phyloP scores from a whole-genome alignment of 192 early-diverging fungal genomes.

The Coemansia asiatica region DNA sequence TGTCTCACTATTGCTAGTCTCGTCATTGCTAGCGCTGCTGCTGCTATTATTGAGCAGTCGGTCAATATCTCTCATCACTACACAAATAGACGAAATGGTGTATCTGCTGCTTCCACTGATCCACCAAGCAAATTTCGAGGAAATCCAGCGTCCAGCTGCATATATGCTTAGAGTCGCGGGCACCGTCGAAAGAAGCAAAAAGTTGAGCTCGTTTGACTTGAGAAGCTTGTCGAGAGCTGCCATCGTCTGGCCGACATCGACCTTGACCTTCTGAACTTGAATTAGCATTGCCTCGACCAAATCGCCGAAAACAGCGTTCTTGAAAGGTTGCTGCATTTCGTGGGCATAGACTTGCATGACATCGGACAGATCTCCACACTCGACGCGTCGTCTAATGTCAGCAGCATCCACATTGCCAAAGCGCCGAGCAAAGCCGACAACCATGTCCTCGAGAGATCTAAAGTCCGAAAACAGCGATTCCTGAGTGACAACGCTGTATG shows the following conservation, averaged over 20 bases:
- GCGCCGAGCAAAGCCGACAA: conserved; percentile 71
- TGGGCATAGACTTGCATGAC: conserved; percentile 78
- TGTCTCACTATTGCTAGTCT: background rate
- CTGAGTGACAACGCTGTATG: conserved; percentile 72
- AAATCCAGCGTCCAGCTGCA: conserved; percentile 44
- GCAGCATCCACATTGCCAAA: conserved; percentile 58
- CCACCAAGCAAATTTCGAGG: conserved; percentile 42
- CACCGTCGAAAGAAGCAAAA: conserved; percentile 81
- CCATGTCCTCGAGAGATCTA: conserved; percentile 87
- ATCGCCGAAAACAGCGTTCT: conserved; percentile 60
- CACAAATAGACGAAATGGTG: conserved; percentile 54
- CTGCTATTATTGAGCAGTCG: conserved; percentile 55
- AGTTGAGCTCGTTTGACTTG: conserved; percentile 93
- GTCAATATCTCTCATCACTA: conserved; percentile 60
- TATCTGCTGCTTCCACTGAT: conserved; percentile 39
- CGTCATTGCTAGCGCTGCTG: conserved; percentile 5
- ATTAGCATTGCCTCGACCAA: conserved; percentile 73
- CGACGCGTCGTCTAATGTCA: conserved; percentile 58
- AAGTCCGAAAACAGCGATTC: conserved; percentile 78
- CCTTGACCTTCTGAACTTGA: conserved; percentile 92
- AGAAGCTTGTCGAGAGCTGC: conserved; percentile 89
- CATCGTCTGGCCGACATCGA: conserved; percentile 90
- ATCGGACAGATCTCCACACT: conserved; percentile 77
- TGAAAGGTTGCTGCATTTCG: conserved; percentile 62
- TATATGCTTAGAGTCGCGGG: conserved; percentile 68